phyloP scores from a whole-genome alignment of 2,329 filamentous ascomycete genomes.

The Talaromyces atroroseus region DNA sequence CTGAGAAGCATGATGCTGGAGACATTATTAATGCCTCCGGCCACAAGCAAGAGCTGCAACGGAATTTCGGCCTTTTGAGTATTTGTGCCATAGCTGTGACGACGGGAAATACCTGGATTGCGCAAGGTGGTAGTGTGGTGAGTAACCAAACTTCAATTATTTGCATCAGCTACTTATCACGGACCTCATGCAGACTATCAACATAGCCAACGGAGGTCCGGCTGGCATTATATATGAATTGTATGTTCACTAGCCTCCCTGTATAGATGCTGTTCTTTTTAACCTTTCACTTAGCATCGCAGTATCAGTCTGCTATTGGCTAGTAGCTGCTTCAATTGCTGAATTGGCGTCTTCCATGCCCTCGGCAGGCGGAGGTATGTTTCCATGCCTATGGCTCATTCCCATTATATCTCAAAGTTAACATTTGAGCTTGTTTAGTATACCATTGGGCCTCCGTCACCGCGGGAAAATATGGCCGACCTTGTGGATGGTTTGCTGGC shows the following conservation, averaged over 20 bases:
- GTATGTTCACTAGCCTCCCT: conserved; percentile 20
- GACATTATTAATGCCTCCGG: conserved; percentile 58
- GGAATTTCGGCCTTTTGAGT: conserved; percentile 57
- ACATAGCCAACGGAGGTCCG: conserved; percentile 57
- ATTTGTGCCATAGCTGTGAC: conserved; percentile 57
- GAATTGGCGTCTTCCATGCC: conserved; percentile 58
- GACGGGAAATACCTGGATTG: conserved; percentile 61
- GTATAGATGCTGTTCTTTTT: not conserved
- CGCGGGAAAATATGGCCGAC: conserved; percentile 51
- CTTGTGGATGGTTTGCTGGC: conserved; percentile 44
- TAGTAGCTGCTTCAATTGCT: conserved; percentile 54
- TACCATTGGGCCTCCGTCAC: conserved; percentile 60
- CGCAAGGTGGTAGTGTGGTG: conserved; percentile 56
- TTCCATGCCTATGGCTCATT: not conserved
- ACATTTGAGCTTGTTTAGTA: conserved; percentile 28
- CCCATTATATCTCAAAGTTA: not conserved
- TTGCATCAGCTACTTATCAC: not conserved
- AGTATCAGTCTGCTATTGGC: conserved; percentile 51
- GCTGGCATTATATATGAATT: conserved; percentile 61
- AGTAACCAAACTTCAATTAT: conserved; percentile 27
- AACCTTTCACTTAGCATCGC: conserved; percentile 30
- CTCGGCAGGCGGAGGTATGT: conserved; percentile 50
- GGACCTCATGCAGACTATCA: conserved; percentile 35
- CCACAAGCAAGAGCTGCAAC: conserved; percentile 57
- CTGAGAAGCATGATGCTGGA: conserved; percentile 26